Evolutionary conservation across 2,329 filamentous ascomycete genomes (phyloP).

Genomic region (Dactylellina cionopaga): DNA sequence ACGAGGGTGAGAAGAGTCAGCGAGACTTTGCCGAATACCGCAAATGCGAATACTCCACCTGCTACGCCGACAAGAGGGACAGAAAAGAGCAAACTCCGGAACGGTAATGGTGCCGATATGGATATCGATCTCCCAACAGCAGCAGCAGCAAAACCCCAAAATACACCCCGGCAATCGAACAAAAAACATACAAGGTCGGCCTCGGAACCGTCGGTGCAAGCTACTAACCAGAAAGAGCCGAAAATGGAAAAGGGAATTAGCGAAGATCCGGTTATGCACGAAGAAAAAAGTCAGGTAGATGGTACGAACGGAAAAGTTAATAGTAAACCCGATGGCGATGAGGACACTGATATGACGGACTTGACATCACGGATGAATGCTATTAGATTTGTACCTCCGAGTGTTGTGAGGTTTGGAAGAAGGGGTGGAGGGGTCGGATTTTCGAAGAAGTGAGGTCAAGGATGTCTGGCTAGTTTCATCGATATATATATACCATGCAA

Average conservation of each 20-base stretch:
- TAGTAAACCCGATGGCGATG: neutral
- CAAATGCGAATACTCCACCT: neutral
- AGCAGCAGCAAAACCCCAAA: neutral
- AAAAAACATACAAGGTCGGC: slow-evolving; percentile 11
- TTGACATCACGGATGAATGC: slow-evolving; percentile 36
- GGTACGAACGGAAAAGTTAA: neutral
- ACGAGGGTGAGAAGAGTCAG: slow-evolving; percentile 33
- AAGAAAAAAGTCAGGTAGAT: neutral
- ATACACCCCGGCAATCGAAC: neutral
- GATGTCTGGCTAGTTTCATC: neutral
- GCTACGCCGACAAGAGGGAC: neutral
- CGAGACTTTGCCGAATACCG: slow-evolving; percentile 5
- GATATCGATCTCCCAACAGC: slow-evolving; percentile 6
- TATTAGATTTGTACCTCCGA: slow-evolving; percentile 37
- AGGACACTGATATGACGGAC: slow-evolving; percentile 42
- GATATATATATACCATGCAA: no score
- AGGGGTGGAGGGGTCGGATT: slow-evolving; percentile 27
- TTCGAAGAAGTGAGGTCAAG: slow-evolving; percentile 25
- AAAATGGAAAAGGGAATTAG: neutral
- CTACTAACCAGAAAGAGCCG: neutral
- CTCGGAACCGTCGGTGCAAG: slow-evolving; percentile 18
- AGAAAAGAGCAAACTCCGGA: neutral
- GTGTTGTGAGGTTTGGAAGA: slow-evolving; percentile 40
- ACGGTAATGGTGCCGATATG: neutral
- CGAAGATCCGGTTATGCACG: neutral